These are phyloP conservation scores for Taphrina flavorubra DNA, from an alignment of 1,139 yeast species.

Conservation along the genomic window DNA sequence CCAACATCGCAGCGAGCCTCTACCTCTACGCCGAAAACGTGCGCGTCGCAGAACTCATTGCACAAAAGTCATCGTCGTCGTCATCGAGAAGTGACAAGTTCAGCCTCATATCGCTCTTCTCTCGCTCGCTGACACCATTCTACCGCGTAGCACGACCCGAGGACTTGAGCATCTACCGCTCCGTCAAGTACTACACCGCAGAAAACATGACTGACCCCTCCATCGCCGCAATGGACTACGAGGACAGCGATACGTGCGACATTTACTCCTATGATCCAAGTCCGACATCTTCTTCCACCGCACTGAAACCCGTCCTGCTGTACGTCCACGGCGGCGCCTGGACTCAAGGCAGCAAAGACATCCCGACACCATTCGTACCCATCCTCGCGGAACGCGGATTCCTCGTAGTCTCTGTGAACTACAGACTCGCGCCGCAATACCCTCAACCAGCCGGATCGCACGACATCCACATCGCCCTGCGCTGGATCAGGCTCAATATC, in stretches of 20 bases:
- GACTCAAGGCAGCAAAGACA: constrained; percentile 25
- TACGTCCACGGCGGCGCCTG: constrained; percentile 36
- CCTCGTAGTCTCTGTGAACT: constrained; percentile 28
- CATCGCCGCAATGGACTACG: neutral
- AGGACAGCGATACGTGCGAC: constrained; percentile 20
- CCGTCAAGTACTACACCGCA: constrained; percentile 8
- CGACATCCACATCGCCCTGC: constrained; percentile 24
- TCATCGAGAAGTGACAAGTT: neutral
- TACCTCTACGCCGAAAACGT: constrained; percentile 23
- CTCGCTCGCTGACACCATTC: constrained; percentile 13
- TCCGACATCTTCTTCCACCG: neutral
- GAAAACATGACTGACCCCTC: constrained; percentile 13
- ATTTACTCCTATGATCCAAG: constrained; percentile 7
- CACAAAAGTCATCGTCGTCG: constrained; percentile 2
- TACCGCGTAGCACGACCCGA: constrained; percentile 6
- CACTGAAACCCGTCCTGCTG: constrained; percentile 30
- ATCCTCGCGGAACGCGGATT: constrained; percentile 30
- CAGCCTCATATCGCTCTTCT: neutral
- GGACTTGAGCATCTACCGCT: constrained; percentile 7
- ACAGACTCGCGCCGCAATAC: constrained; percentile 23
- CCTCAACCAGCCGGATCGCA: constrained; percentile 33
- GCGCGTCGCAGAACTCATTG: constrained; percentile 13
- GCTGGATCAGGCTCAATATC: constrained; percentile 19
- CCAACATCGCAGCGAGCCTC: constrained; percentile 14
- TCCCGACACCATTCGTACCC: constrained; percentile 23